A percentile compares a stretch with the other conserved stretches of the same genome.
phyloP scores from a whole-genome alignment of 257 asterid species.

The Lavandula angustifolia region DNA sequence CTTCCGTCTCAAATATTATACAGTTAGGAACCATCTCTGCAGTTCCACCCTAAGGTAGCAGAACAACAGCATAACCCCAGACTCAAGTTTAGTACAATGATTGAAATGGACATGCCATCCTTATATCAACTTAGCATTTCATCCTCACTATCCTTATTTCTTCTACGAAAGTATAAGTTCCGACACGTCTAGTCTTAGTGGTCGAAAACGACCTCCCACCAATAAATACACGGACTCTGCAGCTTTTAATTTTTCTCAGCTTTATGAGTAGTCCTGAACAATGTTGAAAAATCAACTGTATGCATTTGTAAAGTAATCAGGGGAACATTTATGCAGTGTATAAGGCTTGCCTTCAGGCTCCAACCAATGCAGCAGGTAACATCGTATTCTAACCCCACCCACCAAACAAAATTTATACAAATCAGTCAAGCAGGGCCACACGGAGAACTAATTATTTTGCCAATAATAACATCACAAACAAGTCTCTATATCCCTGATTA shows the following conservation, averaged over 20 bases:
- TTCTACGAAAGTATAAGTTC: not conserved
- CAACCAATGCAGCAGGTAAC: no score
- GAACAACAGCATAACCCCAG: slow-evolving; percentile 19
- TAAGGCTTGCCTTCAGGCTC: not conserved
- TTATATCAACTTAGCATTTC: not conserved
- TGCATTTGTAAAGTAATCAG: not conserved
- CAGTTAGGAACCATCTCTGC: not conserved
- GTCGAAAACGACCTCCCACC: not conserved
- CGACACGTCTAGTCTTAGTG: not conserved
- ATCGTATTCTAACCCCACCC: no score
- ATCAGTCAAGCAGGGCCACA: not conserved
- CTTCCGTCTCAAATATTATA: no score
- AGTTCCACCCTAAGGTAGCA: slow-evolving; percentile 4
- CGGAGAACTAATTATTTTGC: not conserved
- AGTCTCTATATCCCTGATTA: not conserved
- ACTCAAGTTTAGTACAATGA: not conserved
- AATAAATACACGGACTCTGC: not conserved
- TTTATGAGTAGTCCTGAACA: not conserved
- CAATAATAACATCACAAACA: not conserved
- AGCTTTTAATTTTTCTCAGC: not conserved
- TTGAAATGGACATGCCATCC: not conserved
- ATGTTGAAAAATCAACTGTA: not conserved
- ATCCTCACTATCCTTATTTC: not conserved
- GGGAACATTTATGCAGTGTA: not conserved
- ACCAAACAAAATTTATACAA: not conserved